phyloP scores from a whole-genome alignment of 179 eudicot species.

The Spergularia azorica region DNA sequence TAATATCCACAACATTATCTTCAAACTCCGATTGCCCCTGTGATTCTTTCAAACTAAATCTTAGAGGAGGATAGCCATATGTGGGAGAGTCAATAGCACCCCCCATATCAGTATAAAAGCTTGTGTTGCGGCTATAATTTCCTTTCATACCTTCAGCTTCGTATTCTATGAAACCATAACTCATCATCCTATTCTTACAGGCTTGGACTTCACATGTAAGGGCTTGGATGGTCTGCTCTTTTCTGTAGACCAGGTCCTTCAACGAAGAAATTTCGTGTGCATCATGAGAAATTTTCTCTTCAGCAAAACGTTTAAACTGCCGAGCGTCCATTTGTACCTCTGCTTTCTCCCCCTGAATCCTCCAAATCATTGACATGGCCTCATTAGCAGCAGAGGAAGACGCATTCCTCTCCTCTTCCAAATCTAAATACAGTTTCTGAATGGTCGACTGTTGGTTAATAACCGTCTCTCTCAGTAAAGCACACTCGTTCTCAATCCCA shows the following conservation, averaged over 20 bases:
- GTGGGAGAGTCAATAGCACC: constrained; percentile 41
- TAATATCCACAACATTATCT: constrained; percentile 56
- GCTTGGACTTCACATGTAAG: constrained; percentile 84
- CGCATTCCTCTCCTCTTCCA: constrained; percentile 93
- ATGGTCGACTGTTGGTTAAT: constrained; percentile 65
- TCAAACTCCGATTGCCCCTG: constrained; percentile 48
- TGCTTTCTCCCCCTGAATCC: constrained; percentile 87
- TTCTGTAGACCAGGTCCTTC: constrained; percentile 81
- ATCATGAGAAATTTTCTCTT: constrained; percentile 85
- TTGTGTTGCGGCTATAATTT: constrained; percentile 41
- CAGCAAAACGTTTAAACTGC: constrained; percentile 84
- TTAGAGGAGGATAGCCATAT: constrained; percentile 72
- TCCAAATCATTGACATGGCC: constrained; percentile 95
- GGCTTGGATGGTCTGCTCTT: constrained; percentile 72
- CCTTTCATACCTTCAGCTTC: constrained; percentile 72
- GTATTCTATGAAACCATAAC: constrained; percentile 72
- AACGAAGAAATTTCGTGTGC: constrained; percentile 58
- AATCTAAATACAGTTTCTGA: constrained; percentile 62
- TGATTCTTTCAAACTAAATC: constrained; percentile 57
- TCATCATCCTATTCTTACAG: constrained; percentile 85
- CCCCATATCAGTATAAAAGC: constrained; percentile 37
- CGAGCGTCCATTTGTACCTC: constrained; percentile 87
- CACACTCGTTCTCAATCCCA: constrained; percentile 69
- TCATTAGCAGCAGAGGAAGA: constrained; percentile 90
- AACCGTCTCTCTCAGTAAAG: constrained; percentile 69